Percentiles rank a stretch among this genome's conserved stretches.
phyloP scores from a whole-genome alignment of 2,329 filamentous ascomycete genomes.

The Exophiala dermatitidis region DNA sequence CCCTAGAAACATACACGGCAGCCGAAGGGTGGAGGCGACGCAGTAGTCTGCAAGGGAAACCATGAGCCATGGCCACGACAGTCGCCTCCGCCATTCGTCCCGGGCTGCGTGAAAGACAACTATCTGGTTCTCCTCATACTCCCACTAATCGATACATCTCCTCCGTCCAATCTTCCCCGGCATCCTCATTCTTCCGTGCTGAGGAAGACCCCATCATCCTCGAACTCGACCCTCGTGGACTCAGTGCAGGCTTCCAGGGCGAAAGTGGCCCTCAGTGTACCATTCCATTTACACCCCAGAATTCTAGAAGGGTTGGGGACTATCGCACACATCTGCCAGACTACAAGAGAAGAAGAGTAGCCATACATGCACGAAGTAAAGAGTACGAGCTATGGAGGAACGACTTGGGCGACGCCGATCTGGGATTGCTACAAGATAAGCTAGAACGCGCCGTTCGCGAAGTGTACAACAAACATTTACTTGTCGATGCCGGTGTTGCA shows the following conservation, averaged over 20 bases:
- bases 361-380: constrained; percentile 39
- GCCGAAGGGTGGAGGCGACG: not conserved
- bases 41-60: not conserved
- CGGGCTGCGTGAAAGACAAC: constrained; percentile 21
- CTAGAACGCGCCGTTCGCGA: constrained; percentile 76
- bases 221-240: constrained; percentile 70
- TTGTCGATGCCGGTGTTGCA: constrained; percentile 57
- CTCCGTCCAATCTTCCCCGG: constrained; percentile 52
- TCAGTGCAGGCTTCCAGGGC: constrained; percentile 80
- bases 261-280: constrained; percentile 67
- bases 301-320: constrained; percentile 71
- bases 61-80: constrained; percentile 15
- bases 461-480: constrained; percentile 68
- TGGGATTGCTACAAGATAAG: constrained; percentile 77
- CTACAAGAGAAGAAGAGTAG: constrained; percentile 42
- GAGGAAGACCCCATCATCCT: constrained; percentile 82
- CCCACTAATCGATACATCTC: constrained; percentile 46
- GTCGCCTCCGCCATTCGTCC: constrained; percentile 24
- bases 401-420: constrained; percentile 64
- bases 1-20: not conserved
- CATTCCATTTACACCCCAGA: constrained; percentile 65
- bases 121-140: constrained; percentile 48
- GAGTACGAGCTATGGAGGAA: constrained; percentile 66
- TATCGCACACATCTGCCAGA: constrained; percentile 62
- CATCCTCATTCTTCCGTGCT: constrained; percentile 48